Base-by-base conservation (phyloP, 2,329 filamentous ascomycete genomes). In the Cladosporium austrohemisphaericum region DNA sequence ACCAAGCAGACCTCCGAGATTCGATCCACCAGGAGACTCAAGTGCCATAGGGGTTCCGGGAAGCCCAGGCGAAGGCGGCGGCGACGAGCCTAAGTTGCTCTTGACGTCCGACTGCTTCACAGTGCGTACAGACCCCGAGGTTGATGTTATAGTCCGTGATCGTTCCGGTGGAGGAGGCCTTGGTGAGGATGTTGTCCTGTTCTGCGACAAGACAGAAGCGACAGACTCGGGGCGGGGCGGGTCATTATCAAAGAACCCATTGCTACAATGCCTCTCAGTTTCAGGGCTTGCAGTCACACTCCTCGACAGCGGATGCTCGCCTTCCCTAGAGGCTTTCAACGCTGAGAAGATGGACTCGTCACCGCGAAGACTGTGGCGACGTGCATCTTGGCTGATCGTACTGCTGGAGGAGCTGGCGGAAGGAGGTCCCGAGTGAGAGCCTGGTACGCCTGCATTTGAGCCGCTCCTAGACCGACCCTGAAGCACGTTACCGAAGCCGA, bases 251-350 rank as follows among this genome's bases (percentile, higher is more conserved):
- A 57, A 57, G 51, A 55, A 57, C 18, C 43, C 38, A 6, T 37
- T 53, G 38, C 18, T 56, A 52, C n/a, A n/a, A 14, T 48, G 40
- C 9, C 49, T 54, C 3, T 58, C 56, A 6, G 40, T 44, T 40
- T 84, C 80, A 1, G 86, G 86, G 60, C 83, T 87, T 14, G 80
- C 85, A 28, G 80, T 83, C 41, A 87, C 78, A 63, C 86, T 91
- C 57, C 88, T 84, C 14, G 86, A 81, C 33, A 92, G 70, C 16
- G 87, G 86, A 64, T 92, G 87, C 46, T 88, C 85, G 41, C 71
- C 68, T 45, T 77, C 75, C 57, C 73, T 68, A 35, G 73, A 74
- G 38, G 71, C 65, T 52, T 74, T 75, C 32, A 79, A 63, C 5
- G 74, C 71, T 25, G 76, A 71, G 43, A 71, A 69, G n/a, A 80